These are phyloP conservation scores for Alternaria solani DNA, from an alignment of 2,329 filamentous ascomycete species.

Conservation along the genomic window DNA sequence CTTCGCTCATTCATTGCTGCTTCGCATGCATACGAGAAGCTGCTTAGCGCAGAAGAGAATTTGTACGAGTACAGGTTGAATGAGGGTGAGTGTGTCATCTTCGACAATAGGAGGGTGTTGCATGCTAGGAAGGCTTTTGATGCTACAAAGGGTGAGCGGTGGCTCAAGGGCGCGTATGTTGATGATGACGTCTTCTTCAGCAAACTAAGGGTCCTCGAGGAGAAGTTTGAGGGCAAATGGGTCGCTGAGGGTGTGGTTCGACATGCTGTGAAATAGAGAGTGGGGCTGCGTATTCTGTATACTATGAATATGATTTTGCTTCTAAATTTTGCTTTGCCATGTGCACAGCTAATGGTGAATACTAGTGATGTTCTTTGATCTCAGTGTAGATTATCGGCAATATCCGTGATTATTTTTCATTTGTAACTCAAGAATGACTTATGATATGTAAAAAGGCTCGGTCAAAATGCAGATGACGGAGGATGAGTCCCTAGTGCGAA, in stretches of 20 bases:
- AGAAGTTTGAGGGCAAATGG: constrained; percentile 46
- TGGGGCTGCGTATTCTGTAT: not conserved
- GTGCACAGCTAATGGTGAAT: not conserved
- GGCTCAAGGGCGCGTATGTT: constrained; percentile 87
- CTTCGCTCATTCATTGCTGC: constrained; percentile 50
- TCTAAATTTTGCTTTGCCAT: not conserved
- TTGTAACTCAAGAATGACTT: not conserved
- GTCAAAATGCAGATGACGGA: not conserved
- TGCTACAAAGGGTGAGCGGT: constrained; percentile 70
- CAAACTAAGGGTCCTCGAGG: constrained; percentile 54
- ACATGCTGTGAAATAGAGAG: constrained; percentile 15
- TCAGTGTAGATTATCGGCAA: not conserved
- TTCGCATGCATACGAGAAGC: constrained; percentile 63
- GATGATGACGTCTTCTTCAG: constrained; percentile 69
- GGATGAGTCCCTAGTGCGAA: not conserved
- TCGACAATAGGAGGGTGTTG: constrained; percentile 85
- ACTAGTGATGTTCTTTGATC: not conserved
- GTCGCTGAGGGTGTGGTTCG: constrained; percentile 46
- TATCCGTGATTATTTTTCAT: not conserved
- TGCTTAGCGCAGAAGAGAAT: constrained; percentile 65
- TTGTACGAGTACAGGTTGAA: constrained; percentile 76
- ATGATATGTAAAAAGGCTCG: not conserved
- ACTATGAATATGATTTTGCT: not conserved
- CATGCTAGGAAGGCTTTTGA: constrained; percentile 85
- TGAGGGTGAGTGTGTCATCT: constrained; percentile 89